A percentile compares a stretch with the other conserved stretches of the same genome.
Evolutionary conservation across 1,284 basidiomycete genomes (phyloP).

Genomic region (Moniliophthora roreri): DNA sequence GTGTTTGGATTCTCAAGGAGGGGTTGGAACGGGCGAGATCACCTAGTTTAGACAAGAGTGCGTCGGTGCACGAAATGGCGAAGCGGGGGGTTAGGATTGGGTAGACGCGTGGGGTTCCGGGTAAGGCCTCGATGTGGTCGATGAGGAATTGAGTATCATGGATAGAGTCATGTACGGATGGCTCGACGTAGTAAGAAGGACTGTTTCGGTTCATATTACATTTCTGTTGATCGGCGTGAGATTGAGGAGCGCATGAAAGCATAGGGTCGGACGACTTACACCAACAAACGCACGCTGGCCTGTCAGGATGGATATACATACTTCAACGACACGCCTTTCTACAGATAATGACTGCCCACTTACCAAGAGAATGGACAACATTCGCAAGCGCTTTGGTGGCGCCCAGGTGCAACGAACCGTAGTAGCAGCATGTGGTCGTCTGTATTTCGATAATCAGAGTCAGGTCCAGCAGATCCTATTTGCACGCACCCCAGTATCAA

Average conservation of each 20-base stretch:
- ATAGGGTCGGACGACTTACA: slow-evolving; percentile 38
- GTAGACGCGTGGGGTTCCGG: slow-evolving; percentile 63
- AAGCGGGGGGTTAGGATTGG: slow-evolving; percentile 95
- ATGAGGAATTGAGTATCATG: slow-evolving; percentile 67
- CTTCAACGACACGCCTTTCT: slow-evolving; percentile 1
- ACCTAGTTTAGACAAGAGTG: slow-evolving; percentile 70
- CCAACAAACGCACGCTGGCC: slow-evolving; percentile 91
- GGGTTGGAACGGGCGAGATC: slow-evolving; percentile 55
- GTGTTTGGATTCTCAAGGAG: slow-evolving; percentile 84
- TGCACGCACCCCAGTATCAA: slow-evolving; percentile 70
- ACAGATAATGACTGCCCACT: slow-evolving; percentile 16
- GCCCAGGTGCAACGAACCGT: slow-evolving; percentile 81
- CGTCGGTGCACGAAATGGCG: slow-evolving; percentile 85
- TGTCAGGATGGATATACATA: slow-evolving; percentile 26
- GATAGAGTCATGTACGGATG: slow-evolving; percentile 57
- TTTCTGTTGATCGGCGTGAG: slow-evolving; percentile 52
- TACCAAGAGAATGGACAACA: slow-evolving; percentile 66
- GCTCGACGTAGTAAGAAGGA: slow-evolving; percentile 74
- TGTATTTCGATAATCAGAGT: slow-evolving; percentile 26
- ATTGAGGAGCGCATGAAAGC: slow-evolving; percentile 1
- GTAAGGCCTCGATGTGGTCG: slow-evolving; percentile 60
- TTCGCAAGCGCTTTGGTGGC: slow-evolving; percentile 83
- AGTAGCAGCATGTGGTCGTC: slow-evolving; percentile 96
- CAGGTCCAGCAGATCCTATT: not conserved
- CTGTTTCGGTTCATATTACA: slow-evolving; percentile 92